Evolutionary conservation across 768 basidiomycete genomes (phyloP), one percentile per base, ranked within the genome.

Genomic region (Candolleomyces aberdarensis): DNA sequence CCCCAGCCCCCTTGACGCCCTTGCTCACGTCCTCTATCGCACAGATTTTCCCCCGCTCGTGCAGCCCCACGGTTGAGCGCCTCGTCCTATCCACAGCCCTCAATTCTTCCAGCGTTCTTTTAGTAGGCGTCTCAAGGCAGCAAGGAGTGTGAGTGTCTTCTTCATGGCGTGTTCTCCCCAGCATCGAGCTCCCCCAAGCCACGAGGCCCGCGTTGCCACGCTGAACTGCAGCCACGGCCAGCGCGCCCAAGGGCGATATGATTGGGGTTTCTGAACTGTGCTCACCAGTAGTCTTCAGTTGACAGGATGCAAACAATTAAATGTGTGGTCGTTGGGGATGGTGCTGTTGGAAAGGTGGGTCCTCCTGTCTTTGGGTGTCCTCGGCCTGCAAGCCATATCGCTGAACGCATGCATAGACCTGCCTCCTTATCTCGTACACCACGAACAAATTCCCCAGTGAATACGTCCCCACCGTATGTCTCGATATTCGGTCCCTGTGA

Each of bases 381-480:
- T 26, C 26, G 26, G 26, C 26, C 26, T 26, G 26, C 26, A 26
- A 26, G 26, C 26, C 26, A 26, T 62, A 44, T 52, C 22, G 53
- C 57, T 58, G 26, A 57, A 54, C 32, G 41, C 47, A 50, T 59
- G 41, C 26, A n/a, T 62, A 96, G 95, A 97, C 94, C 49, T 97
- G 94, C 82, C 83, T 97, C 65, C 83, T 97, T 78, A 97, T 97
- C 74, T 97, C 94, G 63, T 96, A 96, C 80, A 96, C 94, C 57
- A 95, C 94, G 69, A 96, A 95, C 85, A 95, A 97, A 77, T 97
- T 97, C 77, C 94, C 95, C 39, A 95, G 94, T 75, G 96, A 99
- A 85, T 98, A 98, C 78, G 96, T 98, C 54, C 96, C 96, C 60
- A 97, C 96, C 67, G 95, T 96, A 79, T 74, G 91, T 85, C 57